phyloP scores from a whole-genome alignment of 2,329 filamentous ascomycete species.

The Neopestalotiopsis sp. region DNA sequence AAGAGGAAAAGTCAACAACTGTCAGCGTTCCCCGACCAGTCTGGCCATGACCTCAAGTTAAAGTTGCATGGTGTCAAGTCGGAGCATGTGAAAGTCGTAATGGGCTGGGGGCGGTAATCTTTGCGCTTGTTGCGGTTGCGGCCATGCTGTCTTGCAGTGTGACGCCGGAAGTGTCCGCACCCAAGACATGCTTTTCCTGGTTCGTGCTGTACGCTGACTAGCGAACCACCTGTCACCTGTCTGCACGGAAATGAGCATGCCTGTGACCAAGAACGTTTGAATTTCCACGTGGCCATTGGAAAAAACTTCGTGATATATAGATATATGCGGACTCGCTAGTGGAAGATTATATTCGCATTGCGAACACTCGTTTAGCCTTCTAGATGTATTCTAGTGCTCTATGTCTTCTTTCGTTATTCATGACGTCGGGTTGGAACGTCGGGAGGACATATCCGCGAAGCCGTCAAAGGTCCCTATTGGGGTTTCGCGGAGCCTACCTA shows the following conservation, averaged over 20 bases:
- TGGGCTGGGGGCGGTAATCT: neutral
- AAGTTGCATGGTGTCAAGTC: neutral
- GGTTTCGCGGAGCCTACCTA: neutral
- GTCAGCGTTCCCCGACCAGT: neutral
- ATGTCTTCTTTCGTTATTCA: neutral
- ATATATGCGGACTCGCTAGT: neutral
- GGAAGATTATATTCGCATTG: conserved; percentile 1
- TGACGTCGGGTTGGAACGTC: neutral
- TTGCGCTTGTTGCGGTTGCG: neutral
- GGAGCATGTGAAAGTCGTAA: neutral
- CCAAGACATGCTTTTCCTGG: neutral
- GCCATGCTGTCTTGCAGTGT: neutral
- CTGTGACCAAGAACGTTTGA: neutral
- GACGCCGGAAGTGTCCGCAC: neutral
- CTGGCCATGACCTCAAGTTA: conserved; percentile 2
- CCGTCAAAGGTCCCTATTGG: neutral
- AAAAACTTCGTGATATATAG: neutral
- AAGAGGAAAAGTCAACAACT: neutral
- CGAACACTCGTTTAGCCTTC: conserved; percentile 1
- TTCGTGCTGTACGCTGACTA: neutral
- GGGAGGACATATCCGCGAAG: neutral
- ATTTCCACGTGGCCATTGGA: neutral
- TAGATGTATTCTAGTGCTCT: conserved; percentile 5
- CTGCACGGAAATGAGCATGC: neutral
- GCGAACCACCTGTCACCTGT: neutral